phyloP scores from a whole-genome alignment of 2,329 filamentous ascomycete species.

The Trichoderma sp. region DNA sequence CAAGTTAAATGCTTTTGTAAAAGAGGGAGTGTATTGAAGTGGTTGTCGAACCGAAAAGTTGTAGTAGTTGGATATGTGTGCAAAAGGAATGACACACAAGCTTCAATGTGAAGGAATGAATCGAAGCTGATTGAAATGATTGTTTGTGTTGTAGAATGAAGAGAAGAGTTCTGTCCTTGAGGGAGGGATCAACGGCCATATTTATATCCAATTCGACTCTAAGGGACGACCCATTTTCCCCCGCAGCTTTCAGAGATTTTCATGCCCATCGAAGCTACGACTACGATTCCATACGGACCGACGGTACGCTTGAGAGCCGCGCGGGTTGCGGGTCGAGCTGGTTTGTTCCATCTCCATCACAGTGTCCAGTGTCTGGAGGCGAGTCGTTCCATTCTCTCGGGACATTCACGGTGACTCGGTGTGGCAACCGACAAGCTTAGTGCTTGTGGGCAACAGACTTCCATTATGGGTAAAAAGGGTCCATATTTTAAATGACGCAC shows the following conservation, averaged over 20 bases:
- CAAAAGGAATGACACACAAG: conserved; percentile 15
- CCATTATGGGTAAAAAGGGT: conserved; percentile 2
- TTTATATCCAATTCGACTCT: conserved; percentile 11
- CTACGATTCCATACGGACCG: conserved; percentile 11
- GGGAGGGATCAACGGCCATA: conserved; percentile 6
- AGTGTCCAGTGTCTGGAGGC: neutral
- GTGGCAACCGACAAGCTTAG: conserved; percentile 10
- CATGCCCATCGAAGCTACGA: neutral
- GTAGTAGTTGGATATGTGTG: conserved; percentile 3
- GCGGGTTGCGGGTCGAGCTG: conserved; percentile 10
- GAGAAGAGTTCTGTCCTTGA: neutral
- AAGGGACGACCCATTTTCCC: conserved; percentile 6
- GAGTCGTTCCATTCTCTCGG: neutral
- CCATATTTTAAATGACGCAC: conserved; percentile 13
- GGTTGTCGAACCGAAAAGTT: conserved; percentile 4
- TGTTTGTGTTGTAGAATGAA: conserved; percentile 1
- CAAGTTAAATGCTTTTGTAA: conserved; percentile 11
- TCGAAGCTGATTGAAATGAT: conserved; percentile 9
- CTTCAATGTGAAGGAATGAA: conserved; percentile 17
- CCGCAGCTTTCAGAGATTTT: conserved; percentile 7
- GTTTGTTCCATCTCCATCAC: neutral
- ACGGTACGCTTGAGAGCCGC: conserved; percentile 15
- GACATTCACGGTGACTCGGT: conserved; percentile 9
- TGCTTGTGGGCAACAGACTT: conserved; percentile 6
- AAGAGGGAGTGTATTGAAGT: conserved; percentile 4